phyloP scores from a whole-genome alignment of 208 protist species.

The Kentomonas sorsogonicus region DNA sequence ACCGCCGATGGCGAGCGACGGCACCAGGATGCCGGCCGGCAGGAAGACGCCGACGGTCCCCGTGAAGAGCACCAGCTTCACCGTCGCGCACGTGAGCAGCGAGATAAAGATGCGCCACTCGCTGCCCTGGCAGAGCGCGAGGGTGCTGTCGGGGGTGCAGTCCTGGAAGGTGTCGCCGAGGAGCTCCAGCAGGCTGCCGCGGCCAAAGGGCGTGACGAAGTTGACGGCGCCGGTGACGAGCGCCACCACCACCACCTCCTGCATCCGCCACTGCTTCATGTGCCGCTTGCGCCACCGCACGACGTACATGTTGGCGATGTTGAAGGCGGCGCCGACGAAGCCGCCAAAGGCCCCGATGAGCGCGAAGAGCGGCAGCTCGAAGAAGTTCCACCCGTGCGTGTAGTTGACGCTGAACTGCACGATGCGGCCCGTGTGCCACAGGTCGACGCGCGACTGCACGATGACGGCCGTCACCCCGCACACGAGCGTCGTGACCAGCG shows the following conservation, averaged over 20 bases:
- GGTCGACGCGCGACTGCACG: constrained; percentile 59
- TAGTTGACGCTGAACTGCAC: constrained; percentile 85
- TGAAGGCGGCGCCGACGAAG: constrained; percentile 63
- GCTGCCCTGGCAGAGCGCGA: constrained; percentile 47
- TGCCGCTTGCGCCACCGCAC: constrained; percentile 43
- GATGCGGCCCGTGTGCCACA: constrained; percentile 68
- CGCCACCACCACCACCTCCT: constrained; percentile 52
- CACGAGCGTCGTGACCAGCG: constrained; percentile 87
- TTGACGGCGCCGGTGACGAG: constrained; percentile 54
- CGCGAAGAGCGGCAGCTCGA: constrained; percentile 68
- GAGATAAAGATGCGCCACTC: constrained; percentile 41
- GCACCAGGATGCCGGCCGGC: constrained; percentile 91
- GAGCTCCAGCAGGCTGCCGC: constrained; percentile 52
- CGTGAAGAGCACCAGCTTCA: constrained; percentile 50
- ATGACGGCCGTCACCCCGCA: constrained; percentile 78
- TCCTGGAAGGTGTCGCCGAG: constrained; percentile 72
- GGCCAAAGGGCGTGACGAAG: constrained; percentile 60
- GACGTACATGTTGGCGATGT: constrained; percentile 49
- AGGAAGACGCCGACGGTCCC: constrained; percentile 66
- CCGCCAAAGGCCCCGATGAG: constrained; percentile 62
- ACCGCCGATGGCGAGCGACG: constrained; percentile 87
- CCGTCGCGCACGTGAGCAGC: constrained; percentile 47
- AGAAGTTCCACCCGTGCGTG: constrained; percentile 76
- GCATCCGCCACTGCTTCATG: constrained; percentile 62
- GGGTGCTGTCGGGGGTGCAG: constrained; percentile 39